Evolutionary conservation across 2,329 filamentous ascomycete species (phyloP).

Genomic region (Trichophyton schoenleinii): DNA sequence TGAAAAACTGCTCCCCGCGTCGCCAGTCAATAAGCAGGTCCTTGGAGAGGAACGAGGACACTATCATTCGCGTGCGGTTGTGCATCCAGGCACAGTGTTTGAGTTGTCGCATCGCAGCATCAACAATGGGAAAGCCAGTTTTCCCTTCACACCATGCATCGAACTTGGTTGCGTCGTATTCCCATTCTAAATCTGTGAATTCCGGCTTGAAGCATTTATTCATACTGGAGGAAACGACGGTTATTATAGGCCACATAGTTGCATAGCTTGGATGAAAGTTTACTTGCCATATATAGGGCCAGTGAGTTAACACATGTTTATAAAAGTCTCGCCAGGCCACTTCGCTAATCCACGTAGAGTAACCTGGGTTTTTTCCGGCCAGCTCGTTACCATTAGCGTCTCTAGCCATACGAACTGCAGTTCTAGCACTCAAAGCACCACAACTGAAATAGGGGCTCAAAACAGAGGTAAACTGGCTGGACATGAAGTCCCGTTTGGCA

Average conservation of each 20-base stretch:
- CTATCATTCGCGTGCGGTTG: slow-evolving; percentile 74
- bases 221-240: slow-evolving; percentile 42
- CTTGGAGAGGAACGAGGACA: slow-evolving; percentile 67
- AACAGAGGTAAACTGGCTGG: slow-evolving; percentile 50
- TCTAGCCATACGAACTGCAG: slow-evolving; percentile 51
- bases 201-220: slow-evolving; percentile 71
- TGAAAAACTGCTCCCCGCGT: slow-evolving; percentile 68
- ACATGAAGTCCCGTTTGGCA: slow-evolving; percentile 53
- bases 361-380: slow-evolving; percentile 53
- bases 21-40: slow-evolving; percentile 75
- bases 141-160: slow-evolving; percentile 58
- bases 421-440: slow-evolving; percentile 56
- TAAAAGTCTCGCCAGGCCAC: slow-evolving; percentile 84
- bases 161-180: slow-evolving; percentile 59
- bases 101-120: slow-evolving; percentile 75
- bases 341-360: slow-evolving; percentile 65
- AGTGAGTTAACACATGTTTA: slow-evolving; percentile 69
- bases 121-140: slow-evolving; percentile 73
- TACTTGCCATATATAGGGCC: slow-evolving; percentile 53
- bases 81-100: slow-evolving; percentile 62
- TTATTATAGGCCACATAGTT: neutral
- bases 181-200: slow-evolving; percentile 72
- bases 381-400: slow-evolving; percentile 51
- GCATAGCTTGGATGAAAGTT: neutral
- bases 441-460: slow-evolving; percentile 61